These are phyloP conservation scores for Kalmusia sp. DNA, from an alignment of 2,329 filamentous ascomycete species.

Conservation along the genomic window DNA sequence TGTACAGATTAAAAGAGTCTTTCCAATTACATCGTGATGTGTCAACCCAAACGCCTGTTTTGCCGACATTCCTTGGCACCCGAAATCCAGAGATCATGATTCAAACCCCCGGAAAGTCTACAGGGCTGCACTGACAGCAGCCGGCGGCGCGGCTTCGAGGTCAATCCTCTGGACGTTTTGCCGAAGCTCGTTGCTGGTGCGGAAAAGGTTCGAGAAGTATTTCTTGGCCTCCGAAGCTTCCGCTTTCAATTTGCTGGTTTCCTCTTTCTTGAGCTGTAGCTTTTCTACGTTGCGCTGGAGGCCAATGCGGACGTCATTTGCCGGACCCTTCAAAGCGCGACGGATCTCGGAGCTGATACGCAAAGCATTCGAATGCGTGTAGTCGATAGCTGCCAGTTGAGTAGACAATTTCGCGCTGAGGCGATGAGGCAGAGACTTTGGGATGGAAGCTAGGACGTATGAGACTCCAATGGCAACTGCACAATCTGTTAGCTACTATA, in stretches of 20 bases:
- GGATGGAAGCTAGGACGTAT: conserved; percentile 87
- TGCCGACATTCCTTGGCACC: no score
- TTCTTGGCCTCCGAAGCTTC: conserved; percentile 89
- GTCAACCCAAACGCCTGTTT: conserved; percentile 25
- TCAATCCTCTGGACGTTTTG: conserved; percentile 60
- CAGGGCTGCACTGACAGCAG: conserved; percentile 39
- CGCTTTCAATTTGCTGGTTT: conserved; percentile 79
- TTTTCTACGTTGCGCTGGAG: conserved; percentile 87
- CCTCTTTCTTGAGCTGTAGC: conserved; percentile 76
- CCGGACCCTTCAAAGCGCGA: conserved; percentile 85
- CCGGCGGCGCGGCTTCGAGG: conserved; percentile 58
- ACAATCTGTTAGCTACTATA: conserved; percentile 15
- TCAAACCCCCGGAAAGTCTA: conserved; percentile 12
- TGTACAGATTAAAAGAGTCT: conserved; percentile 23
- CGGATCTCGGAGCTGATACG: conserved; percentile 87
- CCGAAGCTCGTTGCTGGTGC: conserved; percentile 61
- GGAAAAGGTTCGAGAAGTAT: conserved; percentile 87
- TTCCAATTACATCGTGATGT: conserved; percentile 20
- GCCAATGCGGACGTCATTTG: conserved; percentile 82
- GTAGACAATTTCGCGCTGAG: conserved; percentile 83
- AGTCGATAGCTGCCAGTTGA: conserved; percentile 84
- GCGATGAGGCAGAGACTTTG: conserved; percentile 84
- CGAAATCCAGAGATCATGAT: conserved; percentile 2
- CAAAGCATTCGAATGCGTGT: conserved; percentile 85
- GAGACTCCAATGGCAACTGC: conserved; percentile 75